Conservation (phyloP, 2,329 filamentous ascomycete species). For the Phyllosticta citrichinensis region DNA sequence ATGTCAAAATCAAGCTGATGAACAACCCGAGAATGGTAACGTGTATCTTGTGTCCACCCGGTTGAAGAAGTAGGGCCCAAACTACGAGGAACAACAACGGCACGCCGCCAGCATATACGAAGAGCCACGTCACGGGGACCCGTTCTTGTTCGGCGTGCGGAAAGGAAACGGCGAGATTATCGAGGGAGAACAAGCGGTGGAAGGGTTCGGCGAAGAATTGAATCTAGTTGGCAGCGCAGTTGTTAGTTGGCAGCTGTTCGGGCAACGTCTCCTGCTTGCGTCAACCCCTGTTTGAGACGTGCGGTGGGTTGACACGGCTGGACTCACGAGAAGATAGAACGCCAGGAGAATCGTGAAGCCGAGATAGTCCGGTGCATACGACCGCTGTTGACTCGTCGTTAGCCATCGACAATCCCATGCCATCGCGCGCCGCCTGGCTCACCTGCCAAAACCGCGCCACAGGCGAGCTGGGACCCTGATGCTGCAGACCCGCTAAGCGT, state of each 20-base stretch:
- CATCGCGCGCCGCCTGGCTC: not conserved
- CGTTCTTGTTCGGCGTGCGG: slow-evolving; percentile 78
- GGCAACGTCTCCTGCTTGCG: not conserved
- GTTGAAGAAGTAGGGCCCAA: slow-evolving; percentile 53
- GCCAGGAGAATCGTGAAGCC: slow-evolving; percentile 62
- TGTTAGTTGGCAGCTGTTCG: not conserved
- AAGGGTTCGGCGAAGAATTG: slow-evolving; percentile 70
- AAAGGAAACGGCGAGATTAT: slow-evolving; percentile 74
- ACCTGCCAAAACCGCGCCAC: slow-evolving; percentile 11
- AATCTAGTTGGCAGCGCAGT: slow-evolving; percentile 36
- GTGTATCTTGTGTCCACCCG: slow-evolving; percentile 69
- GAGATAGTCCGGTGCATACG: slow-evolving; percentile 81
- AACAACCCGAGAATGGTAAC: slow-evolving; percentile 73
- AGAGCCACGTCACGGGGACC: slow-evolving; percentile 68
- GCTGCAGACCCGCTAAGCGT: slow-evolving; percentile 6
- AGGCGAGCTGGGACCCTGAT: slow-evolving; percentile 3
- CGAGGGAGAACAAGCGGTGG: slow-evolving; percentile 86
- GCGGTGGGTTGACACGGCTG: slow-evolving; percentile 14
- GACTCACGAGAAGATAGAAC: slow-evolving; percentile 52
- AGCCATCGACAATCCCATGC: slow-evolving; percentile 5
- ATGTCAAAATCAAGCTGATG: slow-evolving; percentile 63
- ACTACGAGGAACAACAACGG: slow-evolving; percentile 58
- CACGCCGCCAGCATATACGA: slow-evolving; percentile 66
- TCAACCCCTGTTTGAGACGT: not conserved
- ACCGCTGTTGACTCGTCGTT: slow-evolving; percentile 43